Evolutionary conservation across 2,329 filamentous ascomycete genomes (phyloP).

Genomic region (Byssochlamys sp.): DNA sequence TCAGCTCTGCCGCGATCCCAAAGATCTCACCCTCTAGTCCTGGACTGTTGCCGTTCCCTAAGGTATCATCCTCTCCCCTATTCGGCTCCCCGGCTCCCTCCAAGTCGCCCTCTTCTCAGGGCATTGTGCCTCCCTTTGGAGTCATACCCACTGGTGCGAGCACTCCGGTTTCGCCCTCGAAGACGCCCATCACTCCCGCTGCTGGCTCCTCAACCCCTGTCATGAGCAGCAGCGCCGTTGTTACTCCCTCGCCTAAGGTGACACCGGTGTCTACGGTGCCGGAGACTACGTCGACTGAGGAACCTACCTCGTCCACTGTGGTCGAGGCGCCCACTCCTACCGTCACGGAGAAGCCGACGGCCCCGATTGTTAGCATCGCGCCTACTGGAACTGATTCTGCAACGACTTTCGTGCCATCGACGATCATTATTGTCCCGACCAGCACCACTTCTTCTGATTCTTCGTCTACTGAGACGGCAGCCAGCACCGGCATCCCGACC

Average conservation of each 20-base stretch:
- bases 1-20: not conserved
- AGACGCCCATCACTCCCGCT: not conserved
- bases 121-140: not conserved
- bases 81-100: not conserved
- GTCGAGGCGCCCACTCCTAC: not conserved
- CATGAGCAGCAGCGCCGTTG: not conserved
- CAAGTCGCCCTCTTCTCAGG: not conserved
- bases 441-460: slow-evolving; percentile 9
- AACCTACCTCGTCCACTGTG: not conserved
- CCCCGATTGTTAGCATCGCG: not conserved
- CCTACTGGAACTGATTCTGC: slow-evolving; percentile 4
- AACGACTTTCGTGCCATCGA: slow-evolving; percentile 10
- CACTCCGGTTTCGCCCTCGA: not conserved
- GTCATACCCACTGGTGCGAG: not conserved
- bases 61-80: not conserved
- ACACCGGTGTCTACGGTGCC: slow-evolving; percentile 5
- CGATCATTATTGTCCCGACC: slow-evolving; percentile 11
- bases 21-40: not conserved
- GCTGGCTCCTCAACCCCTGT: not conserved
- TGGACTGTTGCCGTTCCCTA: not conserved
- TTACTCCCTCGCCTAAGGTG: not conserved
- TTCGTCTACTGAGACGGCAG: slow-evolving; percentile 24
- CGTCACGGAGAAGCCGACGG: not conserved
- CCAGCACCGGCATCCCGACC: slow-evolving; percentile 49
- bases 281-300: slow-evolving; percentile 9